These are phyloP conservation scores for Ustilago trichophora DNA, from an alignment of 1,284 basidiomycete species.

Conservation along the genomic window DNA sequence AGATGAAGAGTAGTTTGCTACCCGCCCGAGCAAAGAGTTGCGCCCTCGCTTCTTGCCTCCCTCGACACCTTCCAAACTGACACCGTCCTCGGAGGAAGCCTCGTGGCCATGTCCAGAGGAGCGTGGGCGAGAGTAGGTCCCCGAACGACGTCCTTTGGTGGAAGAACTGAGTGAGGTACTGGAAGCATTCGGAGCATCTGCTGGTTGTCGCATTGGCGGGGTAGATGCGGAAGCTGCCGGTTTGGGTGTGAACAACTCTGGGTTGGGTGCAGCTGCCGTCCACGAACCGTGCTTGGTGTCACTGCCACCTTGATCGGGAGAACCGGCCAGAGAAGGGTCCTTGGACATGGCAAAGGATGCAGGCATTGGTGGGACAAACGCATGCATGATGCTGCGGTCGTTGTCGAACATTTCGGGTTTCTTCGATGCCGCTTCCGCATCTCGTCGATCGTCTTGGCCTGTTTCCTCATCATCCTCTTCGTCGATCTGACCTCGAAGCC, in stretches of 20 bases:
- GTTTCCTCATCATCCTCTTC: too few species aligned
- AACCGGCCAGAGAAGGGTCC: constrained; percentile 13
- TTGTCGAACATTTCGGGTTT: too few species aligned
- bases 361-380: too few species aligned
- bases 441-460: too few species aligned
- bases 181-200: constrained; percentile 15
- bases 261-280: constrained; percentile 21
- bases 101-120: constrained; percentile 19
- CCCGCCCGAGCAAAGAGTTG: constrained; percentile 17
- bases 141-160: constrained; percentile 15
- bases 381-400: too few species aligned
- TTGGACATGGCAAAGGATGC: constrained; percentile 21
- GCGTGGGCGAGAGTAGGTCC: constrained; percentile 16
- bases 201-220: neutral
- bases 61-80: constrained; percentile 17
- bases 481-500: too few species aligned
- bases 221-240: constrained; percentile 1
- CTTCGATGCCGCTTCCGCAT: too few species aligned
- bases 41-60: constrained; percentile 14
- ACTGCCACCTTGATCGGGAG: constrained; percentile 20
- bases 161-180: constrained; percentile 23
- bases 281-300: constrained; percentile 35
- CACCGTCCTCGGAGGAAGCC: constrained; percentile 23
- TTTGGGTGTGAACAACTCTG: constrained; percentile 14
- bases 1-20: constrained; percentile 16